Evolutionary conservation across 2,329 filamentous ascomycete genomes (phyloP).

Genomic region (Ophiostoma piceae): DNA sequence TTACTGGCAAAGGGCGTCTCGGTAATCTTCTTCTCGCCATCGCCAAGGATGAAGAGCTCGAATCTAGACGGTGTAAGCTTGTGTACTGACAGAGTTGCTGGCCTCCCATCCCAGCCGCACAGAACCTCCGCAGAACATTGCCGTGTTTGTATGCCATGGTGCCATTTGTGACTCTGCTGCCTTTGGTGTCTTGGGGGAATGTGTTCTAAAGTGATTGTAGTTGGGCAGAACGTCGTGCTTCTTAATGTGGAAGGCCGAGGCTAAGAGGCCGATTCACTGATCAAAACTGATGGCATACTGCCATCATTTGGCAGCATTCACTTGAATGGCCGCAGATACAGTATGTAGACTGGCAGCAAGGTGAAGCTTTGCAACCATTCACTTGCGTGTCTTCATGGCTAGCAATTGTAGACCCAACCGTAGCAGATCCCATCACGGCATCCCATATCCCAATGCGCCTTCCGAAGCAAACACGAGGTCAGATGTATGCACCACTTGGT

Average conservation of each 20-base stretch:
- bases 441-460: no score
- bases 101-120: neutral
- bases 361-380: neutral
- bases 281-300: neutral
- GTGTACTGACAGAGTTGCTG: neutral
- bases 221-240: neutral
- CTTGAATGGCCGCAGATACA: neutral
- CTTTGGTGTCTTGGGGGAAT: neutral
- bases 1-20: constrained; percentile 83
- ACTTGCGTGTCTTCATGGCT: neutral
- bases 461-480: no score
- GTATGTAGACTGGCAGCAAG: neutral
- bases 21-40: constrained; percentile 90
- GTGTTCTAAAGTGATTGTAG: neutral
- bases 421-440: neutral
- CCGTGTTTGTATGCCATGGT: neutral
- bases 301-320: neutral
- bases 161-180: no score
- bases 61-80: constrained; percentile 54
- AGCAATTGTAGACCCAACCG: neutral
- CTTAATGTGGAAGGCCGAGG: neutral
- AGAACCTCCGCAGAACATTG: neutral
- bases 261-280: no score
- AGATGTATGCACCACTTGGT: neutral
- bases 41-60: constrained; percentile 82